Conservation (phyloP, 1,139 yeast species). For the Yamadazyma mexicana region DNA sequence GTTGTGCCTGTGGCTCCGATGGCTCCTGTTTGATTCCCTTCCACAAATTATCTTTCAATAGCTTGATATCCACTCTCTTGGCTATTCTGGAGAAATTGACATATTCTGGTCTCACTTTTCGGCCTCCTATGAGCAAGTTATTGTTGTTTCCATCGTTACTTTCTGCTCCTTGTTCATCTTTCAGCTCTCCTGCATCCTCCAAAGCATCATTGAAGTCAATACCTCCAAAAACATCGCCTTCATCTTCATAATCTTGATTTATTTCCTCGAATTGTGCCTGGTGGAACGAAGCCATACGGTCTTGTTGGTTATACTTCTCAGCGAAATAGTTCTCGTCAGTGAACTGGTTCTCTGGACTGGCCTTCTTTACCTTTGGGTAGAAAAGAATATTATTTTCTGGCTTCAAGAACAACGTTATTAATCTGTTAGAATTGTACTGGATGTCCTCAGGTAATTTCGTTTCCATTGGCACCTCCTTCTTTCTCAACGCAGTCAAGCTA, state of each 20-base stretch:
- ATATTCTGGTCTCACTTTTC: slow-evolving; percentile 55
- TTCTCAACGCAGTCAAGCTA: slow-evolving; percentile 33
- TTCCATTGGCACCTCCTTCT: slow-evolving; percentile 30
- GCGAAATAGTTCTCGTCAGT: slow-evolving; percentile 82
- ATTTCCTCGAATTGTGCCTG: slow-evolving; percentile 48
- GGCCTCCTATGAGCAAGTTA: slow-evolving; percentile 35
- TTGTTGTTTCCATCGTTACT: slow-evolving; percentile 10
- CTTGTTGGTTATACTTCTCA: slow-evolving; percentile 51
- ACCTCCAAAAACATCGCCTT: slow-evolving; percentile 38
- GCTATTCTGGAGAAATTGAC: slow-evolving; percentile 79
- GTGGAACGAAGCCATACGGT: slow-evolving; percentile 41
- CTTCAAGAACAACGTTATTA: slow-evolving; percentile 69
- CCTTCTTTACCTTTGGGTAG: slow-evolving; percentile 24
- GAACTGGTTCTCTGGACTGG: slow-evolving; percentile 16
- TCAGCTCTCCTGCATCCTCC: slow-evolving; percentile 20
- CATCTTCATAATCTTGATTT: slow-evolving; percentile 39
- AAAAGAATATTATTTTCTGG: slow-evolving; percentile 49
- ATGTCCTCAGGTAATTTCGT: slow-evolving; percentile 71
- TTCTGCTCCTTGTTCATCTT: slow-evolving; percentile 21
- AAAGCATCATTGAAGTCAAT: slow-evolving; percentile 49
- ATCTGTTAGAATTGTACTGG: slow-evolving; percentile 66
- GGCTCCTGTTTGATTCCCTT: slow-evolving; percentile 39
- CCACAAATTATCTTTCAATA: slow-evolving; percentile 85
- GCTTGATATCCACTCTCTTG: slow-evolving; percentile 79
- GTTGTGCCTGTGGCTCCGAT: neutral